phyloP scores from a whole-genome alignment of 352 stramenopile genomes.

The Phytopythium delawarense region DNA sequence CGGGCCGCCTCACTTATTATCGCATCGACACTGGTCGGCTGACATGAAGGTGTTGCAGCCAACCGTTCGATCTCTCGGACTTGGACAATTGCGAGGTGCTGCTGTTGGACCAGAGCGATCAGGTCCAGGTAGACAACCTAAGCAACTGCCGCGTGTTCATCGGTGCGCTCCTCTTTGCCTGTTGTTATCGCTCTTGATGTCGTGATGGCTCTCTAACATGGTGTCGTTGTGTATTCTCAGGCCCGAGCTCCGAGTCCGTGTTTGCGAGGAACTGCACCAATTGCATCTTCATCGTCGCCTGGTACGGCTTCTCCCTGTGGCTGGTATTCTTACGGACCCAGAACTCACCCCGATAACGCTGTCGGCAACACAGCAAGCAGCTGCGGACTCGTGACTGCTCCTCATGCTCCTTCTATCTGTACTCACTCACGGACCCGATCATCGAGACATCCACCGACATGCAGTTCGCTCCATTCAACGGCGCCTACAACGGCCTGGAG shows the following conservation, averaged over 20 bases:
- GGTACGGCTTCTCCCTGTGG: constrained; percentile 25
- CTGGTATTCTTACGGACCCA: background rate
- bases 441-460: constrained; percentile 89
- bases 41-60: constrained; percentile 17
- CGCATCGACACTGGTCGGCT: background rate
- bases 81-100: constrained; percentile 77
- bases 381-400: constrained; percentile 84
- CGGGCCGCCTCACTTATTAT: background rate
- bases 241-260: constrained; percentile 80
- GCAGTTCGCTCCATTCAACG: constrained; percentile 87
- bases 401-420: constrained; percentile 83
- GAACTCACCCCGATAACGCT: background rate
- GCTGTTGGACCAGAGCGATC: constrained; percentile 85
- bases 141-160: constrained; percentile 87
- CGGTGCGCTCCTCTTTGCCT: constrained; percentile 20
- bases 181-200: background rate
- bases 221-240: constrained; percentile 10
- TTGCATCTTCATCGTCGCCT: constrained; percentile 88
- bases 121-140: constrained; percentile 90
- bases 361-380: constrained; percentile 66
- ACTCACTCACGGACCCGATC: constrained; percentile 89
- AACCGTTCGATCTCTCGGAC: constrained; percentile 88
- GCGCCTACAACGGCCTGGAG: constrained; percentile 68
- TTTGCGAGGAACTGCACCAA: constrained; percentile 90
- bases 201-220: no score